Evolutionary conservation across 2,329 filamentous ascomycete species (phyloP), one percentile per base, ranked within the genome.

Genomic region (Leptographium galeiforme): DNA sequence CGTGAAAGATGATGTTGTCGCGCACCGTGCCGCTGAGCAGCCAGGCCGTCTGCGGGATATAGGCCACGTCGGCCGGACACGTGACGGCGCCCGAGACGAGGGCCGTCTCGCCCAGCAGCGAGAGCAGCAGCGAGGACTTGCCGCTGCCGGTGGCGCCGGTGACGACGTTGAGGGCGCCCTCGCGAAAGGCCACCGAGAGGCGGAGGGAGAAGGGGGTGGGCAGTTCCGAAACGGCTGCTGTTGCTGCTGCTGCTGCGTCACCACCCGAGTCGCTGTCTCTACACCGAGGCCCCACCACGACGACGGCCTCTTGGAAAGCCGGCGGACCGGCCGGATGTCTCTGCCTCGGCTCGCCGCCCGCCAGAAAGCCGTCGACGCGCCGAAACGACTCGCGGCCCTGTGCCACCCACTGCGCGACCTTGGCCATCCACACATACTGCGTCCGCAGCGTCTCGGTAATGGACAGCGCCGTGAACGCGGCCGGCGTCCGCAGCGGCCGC

Each of bases 11-110:
- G 18, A 62, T 61, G 43, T 62, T 62, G 8, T 60, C 51, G 36
- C 73, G 75, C 10, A 85, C 72, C 0, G 75, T 77, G 0, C 79
- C 70, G 57, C 85, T 85, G 60, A 85, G 81, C 30, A 86, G 83
- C 82, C 82, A 86, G 1, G 82, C 77, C 14, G 44, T 38, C 32
- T 57, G 50, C 11, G 55, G 55, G 4, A 55, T 54, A 46, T 60
- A 70, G 12, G 67, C 64, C 18, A 69, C 61, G 34, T 67, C 66
- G 8, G 57, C 55, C 2, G 64, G 62, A 34, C 64, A 59, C 39
- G 58, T 54, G 14, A 59, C 58, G 18, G 44, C 50, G 3, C 64
- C 64, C 6, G 54, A 52, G 33, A 61, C 57, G 14, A 61, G 51
- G 6, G 55, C 55, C 48, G 62, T 62, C 47, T 66, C 64, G 6